Base-by-base conservation (phyloP, 148 eudicot species). In the Oxyria digyna region DNA sequence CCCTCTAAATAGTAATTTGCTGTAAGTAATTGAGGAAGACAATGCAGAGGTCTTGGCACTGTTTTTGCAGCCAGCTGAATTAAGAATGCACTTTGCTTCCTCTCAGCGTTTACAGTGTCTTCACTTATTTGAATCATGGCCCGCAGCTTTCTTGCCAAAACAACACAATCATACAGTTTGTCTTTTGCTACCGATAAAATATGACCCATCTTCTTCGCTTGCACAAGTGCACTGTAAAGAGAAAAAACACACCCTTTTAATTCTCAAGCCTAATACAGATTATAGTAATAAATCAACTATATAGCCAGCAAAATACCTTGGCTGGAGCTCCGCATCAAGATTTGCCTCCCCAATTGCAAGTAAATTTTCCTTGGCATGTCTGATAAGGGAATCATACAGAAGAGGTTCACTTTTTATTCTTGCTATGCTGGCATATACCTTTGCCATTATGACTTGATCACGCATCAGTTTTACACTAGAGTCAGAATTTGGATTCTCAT, bases 361-460 rank as follows among this genome's bases (percentile, higher is more conserved):
- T 31, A 79, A 75, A 74, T 84, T 91, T 67, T 84, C 84, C 76
- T 79, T 84, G 59, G 91, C 83, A 75, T 80, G 79, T 55, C 83
- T 73, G 70, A 88, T 76, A 24, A 95, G 83, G 65, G 96, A 84
- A 76, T 88, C 80, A 62, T 85, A 91, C 38, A 95, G 83, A 72
- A n/a, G 69, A 26, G 67, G 78, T 48, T 95, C 88, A 70, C 89
- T 88, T 76, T 84, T 87, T 67, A 83, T 85, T 78, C 81, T 91
- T 42, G 99, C 93, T 75, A 95, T 87, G 68, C 84, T 87, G 46
- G 99, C 97, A 85, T 95, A 95, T 76, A 83, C 91, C 78, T 80
- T 91, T 32, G 99, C 99, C 99, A 95, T 95, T 76, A 95, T 91
- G 69, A 95, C 83, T 83, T 95, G 99, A 79, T 95, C 96, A 42